Conservation (phyloP, 192 early-diverging fungal species). For the Backusella westeae region DNA sequence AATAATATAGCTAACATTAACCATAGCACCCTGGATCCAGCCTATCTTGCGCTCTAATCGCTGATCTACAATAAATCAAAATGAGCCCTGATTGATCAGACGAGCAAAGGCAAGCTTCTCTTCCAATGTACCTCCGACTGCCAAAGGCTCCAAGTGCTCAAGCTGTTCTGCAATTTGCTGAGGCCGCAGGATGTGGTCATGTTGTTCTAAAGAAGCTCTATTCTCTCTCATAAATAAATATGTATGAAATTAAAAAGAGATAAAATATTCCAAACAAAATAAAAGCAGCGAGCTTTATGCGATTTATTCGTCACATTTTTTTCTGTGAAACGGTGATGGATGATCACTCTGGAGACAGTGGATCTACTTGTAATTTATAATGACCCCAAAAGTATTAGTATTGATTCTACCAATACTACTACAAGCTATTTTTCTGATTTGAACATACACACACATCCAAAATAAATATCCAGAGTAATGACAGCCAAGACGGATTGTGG, state of each 20-base stretch:
- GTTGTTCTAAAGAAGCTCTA: not conserved
- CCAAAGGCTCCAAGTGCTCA: slow-evolving; percentile 22
- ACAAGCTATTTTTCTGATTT: not conserved
- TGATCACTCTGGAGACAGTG: not conserved
- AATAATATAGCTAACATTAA: slow-evolving; percentile 35
- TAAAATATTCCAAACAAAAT: not conserved
- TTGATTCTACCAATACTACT: no score
- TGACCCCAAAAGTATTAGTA: no score
- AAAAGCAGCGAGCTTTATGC: not conserved
- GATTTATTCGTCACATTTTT: not conserved
- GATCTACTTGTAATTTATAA: no score
- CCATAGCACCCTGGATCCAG: slow-evolving; percentile 24
- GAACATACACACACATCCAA: not conserved
- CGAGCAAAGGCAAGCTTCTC: not conserved
- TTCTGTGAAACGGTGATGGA: not conserved
- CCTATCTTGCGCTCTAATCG: slow-evolving; percentile 28
- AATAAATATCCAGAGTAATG: not conserved
- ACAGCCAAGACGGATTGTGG: not conserved
- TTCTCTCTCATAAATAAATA: not conserved
- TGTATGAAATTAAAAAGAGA: not conserved
- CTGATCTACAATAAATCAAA: slow-evolving; percentile 18
- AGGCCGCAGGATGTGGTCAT: not conserved
- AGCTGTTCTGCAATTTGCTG: slow-evolving; percentile 16
- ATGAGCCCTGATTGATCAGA: not conserved
- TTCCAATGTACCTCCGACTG: slow-evolving; percentile 26